Conservation (phyloP, 2,329 filamentous ascomycete species). For the Hypoxylon sp. region DNA sequence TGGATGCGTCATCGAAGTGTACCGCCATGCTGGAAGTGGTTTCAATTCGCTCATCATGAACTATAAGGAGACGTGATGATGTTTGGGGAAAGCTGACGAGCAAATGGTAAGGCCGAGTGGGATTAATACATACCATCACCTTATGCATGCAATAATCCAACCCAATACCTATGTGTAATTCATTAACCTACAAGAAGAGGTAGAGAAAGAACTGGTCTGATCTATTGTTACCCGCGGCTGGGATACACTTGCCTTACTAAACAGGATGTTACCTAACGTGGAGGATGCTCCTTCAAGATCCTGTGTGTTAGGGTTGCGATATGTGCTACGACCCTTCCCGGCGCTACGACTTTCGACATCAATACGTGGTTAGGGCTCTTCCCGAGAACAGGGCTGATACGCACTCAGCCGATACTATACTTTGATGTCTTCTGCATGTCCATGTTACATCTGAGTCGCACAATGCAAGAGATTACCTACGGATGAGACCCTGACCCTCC, state of each 20-base stretch:
- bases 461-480: constrained; percentile 10
- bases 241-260: constrained; percentile 13
- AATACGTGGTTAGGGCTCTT: constrained; percentile 19
- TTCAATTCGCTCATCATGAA: not conserved
- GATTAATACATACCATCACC: too few species aligned
- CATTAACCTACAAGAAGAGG: constrained; percentile 1
- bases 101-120: too few species aligned
- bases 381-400: constrained; percentile 29
- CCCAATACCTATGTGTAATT: too few species aligned
- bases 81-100: too few species aligned
- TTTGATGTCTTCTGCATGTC: constrained; percentile 31
- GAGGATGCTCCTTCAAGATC: constrained; percentile 8
- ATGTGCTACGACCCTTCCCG: constrained; percentile 27
- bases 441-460: constrained; percentile 24
- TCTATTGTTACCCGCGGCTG: not conserved
- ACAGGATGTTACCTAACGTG: constrained; percentile 12
- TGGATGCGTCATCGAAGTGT: not conserved
- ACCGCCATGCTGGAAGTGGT: not conserved
- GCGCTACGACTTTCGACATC: constrained; percentile 2
- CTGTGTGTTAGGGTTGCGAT: constrained; percentile 23
- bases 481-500: constrained; percentile 29
- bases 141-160: not conserved
- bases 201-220: not conserved
- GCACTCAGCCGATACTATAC: constrained; percentile 9
- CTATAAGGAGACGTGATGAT: not conserved